A percentile compares a stretch with the other conserved stretches of the same genome.
phyloP scores from a whole-genome alignment of 2,329 filamentous ascomycete genomes.

The Cercospora zeae-maydis region DNA sequence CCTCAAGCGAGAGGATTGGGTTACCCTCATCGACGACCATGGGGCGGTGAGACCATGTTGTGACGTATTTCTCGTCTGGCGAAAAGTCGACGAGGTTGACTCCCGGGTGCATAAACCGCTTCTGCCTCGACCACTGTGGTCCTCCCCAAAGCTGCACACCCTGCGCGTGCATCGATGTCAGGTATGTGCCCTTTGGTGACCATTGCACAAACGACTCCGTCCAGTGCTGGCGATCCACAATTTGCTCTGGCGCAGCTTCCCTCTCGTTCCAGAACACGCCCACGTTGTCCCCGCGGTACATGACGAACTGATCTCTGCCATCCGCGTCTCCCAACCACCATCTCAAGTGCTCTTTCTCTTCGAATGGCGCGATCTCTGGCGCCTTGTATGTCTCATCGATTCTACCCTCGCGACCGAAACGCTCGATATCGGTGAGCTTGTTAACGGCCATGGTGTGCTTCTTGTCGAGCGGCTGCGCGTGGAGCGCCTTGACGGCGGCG shows the following conservation, averaged over 20 bases:
- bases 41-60: slow-evolving; percentile 93
- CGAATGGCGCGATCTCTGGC: slow-evolving; percentile 78
- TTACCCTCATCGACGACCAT: slow-evolving; percentile 90
- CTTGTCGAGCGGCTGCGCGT: slow-evolving; percentile 87
- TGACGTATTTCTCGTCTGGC: slow-evolving; percentile 84
- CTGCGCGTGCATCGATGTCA: slow-evolving; percentile 91
- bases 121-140: slow-evolving; percentile 80
- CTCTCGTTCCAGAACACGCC: slow-evolving; percentile 99
- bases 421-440: slow-evolving; percentile 97
- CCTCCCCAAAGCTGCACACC: slow-evolving; percentile 98
- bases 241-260: slow-evolving; percentile 78
- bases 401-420: slow-evolving; percentile 88
- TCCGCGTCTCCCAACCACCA: slow-evolving; percentile 89
- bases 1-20: slow-evolving; percentile 69
- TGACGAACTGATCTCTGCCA: slow-evolving; percentile 90
- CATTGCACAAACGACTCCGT: slow-evolving; percentile 97
- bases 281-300: slow-evolving; percentile 88
- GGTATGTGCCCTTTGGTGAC: slow-evolving; percentile 90
- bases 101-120: slow-evolving; percentile 89
- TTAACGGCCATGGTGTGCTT: slow-evolving; percentile 94
- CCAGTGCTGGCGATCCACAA: slow-evolving; percentile 93
- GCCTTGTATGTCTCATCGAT: slow-evolving; percentile 86
- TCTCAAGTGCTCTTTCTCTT: slow-evolving; percentile 88
- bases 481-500: slow-evolving; percentile 82
- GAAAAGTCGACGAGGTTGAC: slow-evolving; percentile 97